Conservation (phyloP, 2,329 filamentous ascomycete genomes). For the Hawksworthiomyces lignivorus region DNA sequence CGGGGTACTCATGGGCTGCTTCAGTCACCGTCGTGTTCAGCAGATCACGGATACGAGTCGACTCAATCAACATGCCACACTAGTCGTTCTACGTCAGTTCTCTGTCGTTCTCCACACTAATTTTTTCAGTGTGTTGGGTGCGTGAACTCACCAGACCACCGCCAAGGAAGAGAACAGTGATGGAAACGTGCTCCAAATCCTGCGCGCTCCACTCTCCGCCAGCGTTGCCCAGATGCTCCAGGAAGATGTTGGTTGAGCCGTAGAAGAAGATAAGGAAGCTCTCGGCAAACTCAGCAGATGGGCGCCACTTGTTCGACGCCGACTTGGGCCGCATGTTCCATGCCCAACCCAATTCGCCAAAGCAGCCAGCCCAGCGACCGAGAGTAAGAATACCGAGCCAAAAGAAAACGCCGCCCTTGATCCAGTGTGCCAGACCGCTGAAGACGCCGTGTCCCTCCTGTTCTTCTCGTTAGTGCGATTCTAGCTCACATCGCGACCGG, state of each 20-base stretch:
- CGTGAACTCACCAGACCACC: slow-evolving; percentile 71
- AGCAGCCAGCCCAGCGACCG: slow-evolving; percentile 84
- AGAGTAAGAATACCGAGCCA: slow-evolving; percentile 84
- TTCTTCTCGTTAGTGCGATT: neutral
- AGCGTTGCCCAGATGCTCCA: slow-evolving; percentile 76
- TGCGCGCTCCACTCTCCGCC: slow-evolving; percentile 63
- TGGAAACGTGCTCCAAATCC: slow-evolving; percentile 87
- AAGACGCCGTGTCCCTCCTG: slow-evolving; percentile 65
- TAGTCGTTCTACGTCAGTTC: too few relatives aligned
- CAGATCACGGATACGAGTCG: slow-evolving; percentile 57
- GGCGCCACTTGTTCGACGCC: slow-evolving; percentile 55
- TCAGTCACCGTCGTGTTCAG: slow-evolving; percentile 47
- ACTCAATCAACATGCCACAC: slow-evolving; percentile 83
- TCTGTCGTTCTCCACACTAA: too few relatives aligned
- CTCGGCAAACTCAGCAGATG: slow-evolving; percentile 82
- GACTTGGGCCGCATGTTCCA: slow-evolving; percentile 75
- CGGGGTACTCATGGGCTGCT: slow-evolving; percentile 22
- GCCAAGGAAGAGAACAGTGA: slow-evolving; percentile 88
- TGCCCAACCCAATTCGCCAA: slow-evolving; percentile 83
- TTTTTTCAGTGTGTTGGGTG: too few relatives aligned
- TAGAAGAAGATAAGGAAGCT: slow-evolving; percentile 87
- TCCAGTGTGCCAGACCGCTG: slow-evolving; percentile 83
- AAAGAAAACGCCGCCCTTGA: slow-evolving; percentile 93
- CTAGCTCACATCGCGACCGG: too few relatives aligned
- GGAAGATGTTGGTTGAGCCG: slow-evolving; percentile 80